A percentile compares a stretch with the other conserved stretches of the same genome.
Conservation (phyloP, 176 grass and related monocot species). For the Carex scoparia region DNA sequence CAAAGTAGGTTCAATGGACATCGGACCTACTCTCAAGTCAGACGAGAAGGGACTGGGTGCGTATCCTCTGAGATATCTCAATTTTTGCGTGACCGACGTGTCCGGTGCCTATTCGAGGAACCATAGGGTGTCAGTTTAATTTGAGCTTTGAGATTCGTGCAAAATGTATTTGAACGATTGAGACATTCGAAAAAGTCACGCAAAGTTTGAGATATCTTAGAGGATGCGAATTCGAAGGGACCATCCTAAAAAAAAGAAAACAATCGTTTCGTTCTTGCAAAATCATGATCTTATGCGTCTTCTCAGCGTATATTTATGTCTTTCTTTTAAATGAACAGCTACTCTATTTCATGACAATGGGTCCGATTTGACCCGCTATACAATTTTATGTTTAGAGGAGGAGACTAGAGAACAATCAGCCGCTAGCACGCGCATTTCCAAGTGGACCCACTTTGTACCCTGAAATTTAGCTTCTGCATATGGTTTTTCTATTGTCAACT, state of each 20-base stretch:
- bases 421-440: background rate
- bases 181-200: too few species aligned
- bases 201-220: too few species aligned
- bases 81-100: too few species aligned
- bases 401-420: background rate
- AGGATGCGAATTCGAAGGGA: background rate
- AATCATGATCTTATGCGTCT: background rate
- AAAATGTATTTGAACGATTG: too few species aligned
- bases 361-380: background rate
- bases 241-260: background rate
- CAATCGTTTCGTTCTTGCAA: background rate
- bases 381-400: background rate
- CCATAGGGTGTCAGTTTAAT: too few species aligned
- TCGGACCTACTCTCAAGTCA: too few species aligned
- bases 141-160: too few species aligned
- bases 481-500: background rate
- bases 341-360: background rate
- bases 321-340: background rate
- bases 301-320: too few species aligned
- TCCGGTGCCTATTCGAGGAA: too few species aligned
- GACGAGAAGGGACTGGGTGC: too few species aligned
- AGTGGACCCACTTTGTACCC: conserved; percentile 1
- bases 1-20: too few species aligned
- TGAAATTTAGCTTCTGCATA: background rate
- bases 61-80: too few species aligned